Percentiles rank a stretch among this genome's conserved stretches.
Evolutionary conservation across 2,329 filamentous ascomycete species (phyloP).

Genomic region (Beauveria sp.): DNA sequence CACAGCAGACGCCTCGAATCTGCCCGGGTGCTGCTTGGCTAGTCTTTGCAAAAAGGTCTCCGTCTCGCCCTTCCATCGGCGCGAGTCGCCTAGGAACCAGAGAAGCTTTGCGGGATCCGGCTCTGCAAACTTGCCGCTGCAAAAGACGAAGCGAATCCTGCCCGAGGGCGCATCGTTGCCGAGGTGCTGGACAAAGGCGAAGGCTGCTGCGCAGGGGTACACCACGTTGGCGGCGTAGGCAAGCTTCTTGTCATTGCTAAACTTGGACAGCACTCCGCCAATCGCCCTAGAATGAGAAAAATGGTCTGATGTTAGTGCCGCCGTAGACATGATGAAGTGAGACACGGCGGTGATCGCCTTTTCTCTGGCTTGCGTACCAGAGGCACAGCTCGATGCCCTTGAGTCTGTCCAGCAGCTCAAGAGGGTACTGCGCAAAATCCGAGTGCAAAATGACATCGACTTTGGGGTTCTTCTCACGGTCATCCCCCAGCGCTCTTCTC

Average conservation of each 20-base stretch:
- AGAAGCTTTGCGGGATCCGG: conserved; percentile 28
- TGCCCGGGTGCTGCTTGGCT: conserved; percentile 24
- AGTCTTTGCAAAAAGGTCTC: conserved; percentile 33
- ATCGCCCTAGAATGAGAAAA: conserved; percentile 27
- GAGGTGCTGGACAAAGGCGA: conserved; percentile 38
- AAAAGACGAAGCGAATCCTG: conserved; percentile 36
- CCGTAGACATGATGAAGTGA: not conserved
- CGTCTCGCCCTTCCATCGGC: conserved; percentile 30
- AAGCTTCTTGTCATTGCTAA: conserved; percentile 37
- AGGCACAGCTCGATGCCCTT: conserved; percentile 54
- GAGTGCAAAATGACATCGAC: conserved; percentile 40
- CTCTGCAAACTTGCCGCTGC: conserved; percentile 30
- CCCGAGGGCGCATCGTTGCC: conserved; percentile 22
- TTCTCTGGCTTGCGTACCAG: conserved; percentile 40
- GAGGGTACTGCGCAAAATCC: conserved; percentile 46
- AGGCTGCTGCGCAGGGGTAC: conserved; percentile 53
- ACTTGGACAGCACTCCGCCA: conserved; percentile 36
- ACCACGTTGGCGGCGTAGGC: conserved; percentile 48
- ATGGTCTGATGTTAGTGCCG: not conserved
- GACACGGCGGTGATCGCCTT: not conserved
- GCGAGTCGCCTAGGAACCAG: conserved; percentile 28
- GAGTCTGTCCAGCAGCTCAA: conserved; percentile 24
- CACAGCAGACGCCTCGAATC: conserved; percentile 29
- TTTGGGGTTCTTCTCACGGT: conserved; percentile 39
- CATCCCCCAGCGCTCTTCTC: conserved; percentile 36